Conservation (phyloP, 768 basidiomycete species). For the Mycena kentingensis region DNA sequence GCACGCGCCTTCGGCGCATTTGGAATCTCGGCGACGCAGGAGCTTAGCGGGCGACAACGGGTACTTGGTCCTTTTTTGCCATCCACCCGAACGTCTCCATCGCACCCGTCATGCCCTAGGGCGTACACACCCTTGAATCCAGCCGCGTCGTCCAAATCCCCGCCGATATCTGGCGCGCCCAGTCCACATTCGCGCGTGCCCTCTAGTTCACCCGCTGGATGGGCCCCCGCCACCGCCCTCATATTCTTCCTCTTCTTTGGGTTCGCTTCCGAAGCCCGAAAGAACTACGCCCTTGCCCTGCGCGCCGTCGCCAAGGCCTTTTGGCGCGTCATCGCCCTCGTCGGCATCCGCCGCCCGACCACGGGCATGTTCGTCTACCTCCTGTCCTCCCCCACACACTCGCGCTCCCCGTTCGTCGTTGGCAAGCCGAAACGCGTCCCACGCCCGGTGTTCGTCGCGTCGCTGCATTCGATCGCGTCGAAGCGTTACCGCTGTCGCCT, state of each 20-base stretch:
- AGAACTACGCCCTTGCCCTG: constrained; percentile 36
- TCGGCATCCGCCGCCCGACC: constrained; percentile 1
- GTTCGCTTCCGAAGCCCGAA: constrained; percentile 48
- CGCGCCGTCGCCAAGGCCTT: not conserved
- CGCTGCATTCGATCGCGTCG: no score
- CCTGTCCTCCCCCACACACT: constrained; percentile 34
- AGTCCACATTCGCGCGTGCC: constrained; percentile 10
- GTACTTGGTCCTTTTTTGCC: no score
- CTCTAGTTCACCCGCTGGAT: constrained; percentile 23
- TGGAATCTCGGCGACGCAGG: no score
- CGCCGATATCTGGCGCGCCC: constrained; percentile 18
- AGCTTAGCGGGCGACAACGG: no score
- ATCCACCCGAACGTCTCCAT: constrained; percentile 38
- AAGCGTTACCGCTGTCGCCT: no score
- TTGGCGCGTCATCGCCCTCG: not conserved
- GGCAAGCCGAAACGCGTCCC: constrained; percentile 9
- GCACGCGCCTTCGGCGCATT: no score
- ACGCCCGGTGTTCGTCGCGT: not conserved
- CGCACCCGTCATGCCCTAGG: constrained; percentile 45
- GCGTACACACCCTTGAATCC: constrained; percentile 52
- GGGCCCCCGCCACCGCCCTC: constrained; percentile 29
- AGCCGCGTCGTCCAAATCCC: constrained; percentile 41
- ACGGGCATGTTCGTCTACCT: constrained; percentile 12
- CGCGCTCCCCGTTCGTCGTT: no score
- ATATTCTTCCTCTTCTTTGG: constrained; percentile 61